A percentile compares a stretch with the other conserved stretches of the same genome.
These are phyloP conservation scores for Fragilariopsis cylindrus DNA, from an alignment of 108 stramenopile species.

Conservation along the genomic window DNA sequence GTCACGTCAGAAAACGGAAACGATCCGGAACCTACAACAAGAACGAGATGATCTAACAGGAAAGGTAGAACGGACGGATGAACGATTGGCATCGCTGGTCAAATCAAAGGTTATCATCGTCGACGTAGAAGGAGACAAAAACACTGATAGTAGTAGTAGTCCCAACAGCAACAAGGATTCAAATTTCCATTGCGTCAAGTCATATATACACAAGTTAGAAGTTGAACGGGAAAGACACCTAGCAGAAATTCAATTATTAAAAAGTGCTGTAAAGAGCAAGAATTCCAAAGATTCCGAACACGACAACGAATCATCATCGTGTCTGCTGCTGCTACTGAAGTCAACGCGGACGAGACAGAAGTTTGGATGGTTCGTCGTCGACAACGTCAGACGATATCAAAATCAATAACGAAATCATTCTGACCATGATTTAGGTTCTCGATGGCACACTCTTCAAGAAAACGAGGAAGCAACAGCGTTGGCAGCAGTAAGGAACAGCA, in stretches of 20 bases:
- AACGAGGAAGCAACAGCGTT: conserved; percentile 2
- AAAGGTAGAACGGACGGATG: not conserved
- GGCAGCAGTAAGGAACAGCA: conserved; percentile 13
- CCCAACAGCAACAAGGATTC: not conserved
- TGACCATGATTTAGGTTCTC: conserved; percentile 8
- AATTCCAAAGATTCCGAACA: not conserved
- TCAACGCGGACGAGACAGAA: no score
- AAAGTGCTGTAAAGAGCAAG: not conserved
- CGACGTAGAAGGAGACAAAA: not conserved
- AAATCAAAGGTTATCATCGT: not conserved
- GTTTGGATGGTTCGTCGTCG: not conserved
- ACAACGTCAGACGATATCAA: not conserved
- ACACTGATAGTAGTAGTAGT: not conserved
- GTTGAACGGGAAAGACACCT: not conserved
- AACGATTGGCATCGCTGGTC: conserved; percentile 8
- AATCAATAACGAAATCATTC: conserved; percentile 1
- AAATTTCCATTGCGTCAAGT: conserved; percentile 7
- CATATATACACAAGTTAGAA: conserved; percentile 8
- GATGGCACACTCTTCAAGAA: conserved; percentile 14
- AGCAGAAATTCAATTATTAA: not conserved
- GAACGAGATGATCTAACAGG: conserved; percentile 12
- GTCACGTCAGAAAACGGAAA: conserved; percentile 7
- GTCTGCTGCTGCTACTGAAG: no score
- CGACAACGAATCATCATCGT: not conserved
- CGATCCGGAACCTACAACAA: conserved; percentile 7